These are phyloP conservation scores for Phytophthora tentaculata DNA, from an alignment of 352 stramenopile species.

Conservation along the genomic window DNA sequence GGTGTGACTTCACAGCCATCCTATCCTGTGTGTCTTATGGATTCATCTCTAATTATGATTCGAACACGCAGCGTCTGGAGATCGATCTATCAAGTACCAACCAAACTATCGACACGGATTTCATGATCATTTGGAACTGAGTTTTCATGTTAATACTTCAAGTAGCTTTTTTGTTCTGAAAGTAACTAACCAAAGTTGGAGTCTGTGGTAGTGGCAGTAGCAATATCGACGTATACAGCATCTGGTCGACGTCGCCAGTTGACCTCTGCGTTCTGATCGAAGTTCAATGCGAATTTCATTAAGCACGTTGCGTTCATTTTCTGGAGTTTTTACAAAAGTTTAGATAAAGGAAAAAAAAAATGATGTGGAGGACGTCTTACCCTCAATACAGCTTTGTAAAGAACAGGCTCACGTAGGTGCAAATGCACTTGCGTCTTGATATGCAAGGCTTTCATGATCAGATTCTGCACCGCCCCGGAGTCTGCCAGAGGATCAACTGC, in stretches of 20 bases:
- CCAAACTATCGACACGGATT: conserved; percentile 36
- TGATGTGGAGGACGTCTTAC: conserved; percentile 26
- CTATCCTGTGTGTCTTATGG: conserved; percentile 33
- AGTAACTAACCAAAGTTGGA: too few species aligned
- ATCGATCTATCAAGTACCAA: conserved; percentile 30
- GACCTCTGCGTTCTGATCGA: conserved; percentile 62
- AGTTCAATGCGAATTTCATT: conserved; percentile 85
- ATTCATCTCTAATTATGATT: conserved; percentile 34
- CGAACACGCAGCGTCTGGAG: conserved; percentile 35
- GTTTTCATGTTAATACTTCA: too few species aligned
- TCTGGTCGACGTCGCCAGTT: conserved; percentile 44
- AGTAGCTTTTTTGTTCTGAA: too few species aligned
- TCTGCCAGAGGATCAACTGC: conserved; percentile 62
- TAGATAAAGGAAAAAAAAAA: too few species aligned
- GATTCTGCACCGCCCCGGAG: conserved; percentile 28
- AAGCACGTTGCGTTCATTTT: conserved; percentile 72
- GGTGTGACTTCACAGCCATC: conserved; percentile 29
- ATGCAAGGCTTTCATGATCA: conserved; percentile 49
- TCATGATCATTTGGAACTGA: conserved; percentile 37
- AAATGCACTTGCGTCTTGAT: conserved; percentile 53
- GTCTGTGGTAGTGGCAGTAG: neutral
- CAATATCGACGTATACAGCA: conserved; percentile 8
- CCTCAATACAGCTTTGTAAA: conserved; percentile 63
- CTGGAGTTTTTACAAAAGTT: conserved; percentile 21
- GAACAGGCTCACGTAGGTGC: conserved; percentile 54